Evolutionary conservation across 2,329 filamentous ascomycete genomes (phyloP).

Genomic region (Epichloe aotearoae): DNA sequence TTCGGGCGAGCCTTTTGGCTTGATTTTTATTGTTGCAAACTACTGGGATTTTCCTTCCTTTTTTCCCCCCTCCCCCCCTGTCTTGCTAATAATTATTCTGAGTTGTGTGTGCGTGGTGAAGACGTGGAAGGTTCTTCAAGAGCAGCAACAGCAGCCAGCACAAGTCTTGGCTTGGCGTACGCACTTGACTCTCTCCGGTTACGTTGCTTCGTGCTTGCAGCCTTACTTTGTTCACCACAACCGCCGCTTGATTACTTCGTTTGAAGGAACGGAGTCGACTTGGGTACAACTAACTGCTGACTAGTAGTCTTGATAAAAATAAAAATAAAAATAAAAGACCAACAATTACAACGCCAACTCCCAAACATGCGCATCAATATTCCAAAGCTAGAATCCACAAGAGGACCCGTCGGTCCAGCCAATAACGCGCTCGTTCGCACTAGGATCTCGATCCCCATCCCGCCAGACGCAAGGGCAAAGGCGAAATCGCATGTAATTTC

Average conservation of each 20-base stretch:
- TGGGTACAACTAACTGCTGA: neutral
- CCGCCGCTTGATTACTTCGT: neutral
- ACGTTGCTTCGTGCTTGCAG: neutral
- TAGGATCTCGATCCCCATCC: neutral
- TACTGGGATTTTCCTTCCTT: neutral
- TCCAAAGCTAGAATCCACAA: neutral
- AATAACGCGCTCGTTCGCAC: neutral
- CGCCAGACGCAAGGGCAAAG: neutral
- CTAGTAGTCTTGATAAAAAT: no score
- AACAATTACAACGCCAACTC: neutral
- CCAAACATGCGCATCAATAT: neutral
- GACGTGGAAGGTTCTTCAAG: neutral
- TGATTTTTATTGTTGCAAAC: neutral
- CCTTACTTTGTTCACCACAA: neutral
- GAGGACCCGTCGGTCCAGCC: neutral
- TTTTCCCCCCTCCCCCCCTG: neutral
- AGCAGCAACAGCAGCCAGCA: no score
- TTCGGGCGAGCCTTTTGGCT: neutral
- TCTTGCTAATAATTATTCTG: neutral
- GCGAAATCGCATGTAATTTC: no score
- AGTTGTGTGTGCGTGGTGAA: no score
- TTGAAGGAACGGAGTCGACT: neutral
- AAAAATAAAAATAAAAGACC: neutral
- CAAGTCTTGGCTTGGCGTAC: neutral
- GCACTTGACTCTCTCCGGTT: neutral